Evolutionary conservation across 192 early-diverging fungal species (phyloP).

Genomic region (Coemansia pectinata): DNA sequence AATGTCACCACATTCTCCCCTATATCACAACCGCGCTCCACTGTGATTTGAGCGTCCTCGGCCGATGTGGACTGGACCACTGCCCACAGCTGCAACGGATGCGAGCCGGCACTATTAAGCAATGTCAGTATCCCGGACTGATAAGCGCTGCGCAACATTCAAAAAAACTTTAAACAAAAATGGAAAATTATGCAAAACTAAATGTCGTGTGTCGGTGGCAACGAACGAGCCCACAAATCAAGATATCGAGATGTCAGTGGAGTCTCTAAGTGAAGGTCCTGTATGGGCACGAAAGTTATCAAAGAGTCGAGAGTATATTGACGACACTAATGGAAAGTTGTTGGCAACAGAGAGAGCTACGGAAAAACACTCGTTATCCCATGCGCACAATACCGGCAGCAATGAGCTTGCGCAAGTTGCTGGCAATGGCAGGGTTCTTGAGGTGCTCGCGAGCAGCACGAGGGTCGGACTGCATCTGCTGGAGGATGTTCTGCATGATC

Average conservation of each 20-base stretch:
- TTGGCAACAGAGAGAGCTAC: not conserved
- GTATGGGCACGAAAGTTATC: not conserved
- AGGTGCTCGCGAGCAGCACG: conserved; percentile 90
- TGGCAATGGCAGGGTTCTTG: conserved; percentile 92
- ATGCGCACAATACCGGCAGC: conserved; percentile 82
- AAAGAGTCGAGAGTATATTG: not conserved
- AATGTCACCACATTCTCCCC: conserved; percentile 11
- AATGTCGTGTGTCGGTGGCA: not conserved
- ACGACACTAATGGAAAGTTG: not conserved
- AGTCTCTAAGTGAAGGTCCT: not conserved
- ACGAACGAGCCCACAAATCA: not conserved
- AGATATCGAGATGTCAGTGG: not conserved
- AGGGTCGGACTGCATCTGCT: conserved; percentile 97
- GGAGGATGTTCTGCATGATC: conserved; percentile 93
- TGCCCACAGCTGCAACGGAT: conserved; percentile 44
- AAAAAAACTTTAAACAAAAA: not conserved
- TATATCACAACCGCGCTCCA: conserved; percentile 1
- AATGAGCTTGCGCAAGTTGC: conserved; percentile 92
- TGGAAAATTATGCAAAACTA: not conserved
- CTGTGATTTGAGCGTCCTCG: not conserved
- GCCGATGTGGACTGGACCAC: not conserved
- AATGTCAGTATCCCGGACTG: conserved; percentile 46
- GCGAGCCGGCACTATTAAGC: conserved; percentile 37
- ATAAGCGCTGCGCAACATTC: conserved; percentile 39
- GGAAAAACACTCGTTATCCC: conserved; percentile 45